A percentile compares a stretch with the other conserved stretches of the same genome.
Conservation (phyloP, 1,284 basidiomycete species). For the Porodaedalea pini region DNA sequence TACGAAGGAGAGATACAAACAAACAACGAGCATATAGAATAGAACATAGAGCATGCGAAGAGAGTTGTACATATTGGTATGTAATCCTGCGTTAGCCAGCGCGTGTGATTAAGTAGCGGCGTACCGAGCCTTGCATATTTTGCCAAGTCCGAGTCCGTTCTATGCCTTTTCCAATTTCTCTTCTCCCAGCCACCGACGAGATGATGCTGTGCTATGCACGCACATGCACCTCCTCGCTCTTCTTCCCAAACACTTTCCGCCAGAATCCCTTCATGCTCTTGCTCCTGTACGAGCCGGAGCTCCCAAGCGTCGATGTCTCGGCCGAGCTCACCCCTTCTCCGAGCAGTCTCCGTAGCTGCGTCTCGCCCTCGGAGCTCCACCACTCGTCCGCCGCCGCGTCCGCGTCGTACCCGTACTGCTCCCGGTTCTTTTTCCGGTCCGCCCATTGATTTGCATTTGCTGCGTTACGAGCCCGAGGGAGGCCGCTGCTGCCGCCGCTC, state of each 20-base stretch:
- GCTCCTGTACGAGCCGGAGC: not conserved
- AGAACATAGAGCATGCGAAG: no score
- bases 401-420: constrained; percentile 23
- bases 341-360: constrained; percentile 12
- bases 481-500: not conserved
- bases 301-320: constrained; percentile 1
- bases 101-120: no score
- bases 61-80: no score
- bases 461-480: constrained; percentile 5
- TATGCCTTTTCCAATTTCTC: no score
- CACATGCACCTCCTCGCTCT: not conserved
- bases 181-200: no score
- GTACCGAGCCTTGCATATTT: no score
- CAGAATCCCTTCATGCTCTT: not conserved
- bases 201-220: no score
- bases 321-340: not conserved
- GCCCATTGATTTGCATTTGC: constrained; percentile 25
- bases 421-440: constrained; percentile 22
- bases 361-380: constrained; percentile 21
- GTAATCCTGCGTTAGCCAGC: no score
- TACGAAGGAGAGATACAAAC: no score
- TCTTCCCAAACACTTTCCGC: not conserved
- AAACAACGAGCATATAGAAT: no score
- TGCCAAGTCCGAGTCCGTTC: no score
- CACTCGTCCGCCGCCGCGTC: constrained; percentile 19